phyloP scores from a whole-genome alignment of 345 rosid species.

The Salix purpurea region DNA sequence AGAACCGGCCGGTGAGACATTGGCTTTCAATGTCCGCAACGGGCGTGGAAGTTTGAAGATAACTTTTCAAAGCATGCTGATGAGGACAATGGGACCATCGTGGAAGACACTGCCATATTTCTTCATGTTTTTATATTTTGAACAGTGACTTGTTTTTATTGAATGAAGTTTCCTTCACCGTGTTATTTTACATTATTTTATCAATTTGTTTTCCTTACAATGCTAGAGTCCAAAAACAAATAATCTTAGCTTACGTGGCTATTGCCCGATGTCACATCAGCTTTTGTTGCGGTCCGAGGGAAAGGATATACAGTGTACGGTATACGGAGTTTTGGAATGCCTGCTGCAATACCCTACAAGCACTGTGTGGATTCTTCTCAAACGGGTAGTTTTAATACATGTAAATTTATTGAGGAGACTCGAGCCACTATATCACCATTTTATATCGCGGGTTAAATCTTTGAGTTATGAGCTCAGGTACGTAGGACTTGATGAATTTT shows the following conservation, averaged over 20 bases:
- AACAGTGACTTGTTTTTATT: too few relatives aligned
- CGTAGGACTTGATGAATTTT: too few relatives aligned
- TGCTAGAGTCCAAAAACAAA: too few relatives aligned
- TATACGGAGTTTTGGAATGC: background rate
- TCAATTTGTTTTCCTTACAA: too few relatives aligned
- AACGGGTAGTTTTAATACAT: background rate
- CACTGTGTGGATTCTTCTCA: background rate
- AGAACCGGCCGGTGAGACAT: background rate
- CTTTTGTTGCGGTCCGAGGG: background rate
- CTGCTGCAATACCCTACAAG: background rate
- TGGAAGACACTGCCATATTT: background rate
- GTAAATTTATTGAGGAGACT: background rate
- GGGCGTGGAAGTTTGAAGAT: background rate
- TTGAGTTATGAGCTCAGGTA: too few relatives aligned
- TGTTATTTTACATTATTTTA: too few relatives aligned
- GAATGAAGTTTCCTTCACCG: too few relatives aligned
- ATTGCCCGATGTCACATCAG: background rate
- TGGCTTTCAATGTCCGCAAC: background rate
- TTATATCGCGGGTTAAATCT: too few relatives aligned
- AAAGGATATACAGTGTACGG: slow-evolving; percentile 9
- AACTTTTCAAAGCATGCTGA: background rate
- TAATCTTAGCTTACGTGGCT: background rate
- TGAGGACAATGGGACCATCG: background rate
- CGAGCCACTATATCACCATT: too few relatives aligned
- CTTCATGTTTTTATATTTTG: background rate